Percentiles rank a stretch among this genome's conserved stretches.
Evolutionary conservation across 139 green algal species (phyloP).

Genomic region (Protoeuglena noctilucae): DNA sequence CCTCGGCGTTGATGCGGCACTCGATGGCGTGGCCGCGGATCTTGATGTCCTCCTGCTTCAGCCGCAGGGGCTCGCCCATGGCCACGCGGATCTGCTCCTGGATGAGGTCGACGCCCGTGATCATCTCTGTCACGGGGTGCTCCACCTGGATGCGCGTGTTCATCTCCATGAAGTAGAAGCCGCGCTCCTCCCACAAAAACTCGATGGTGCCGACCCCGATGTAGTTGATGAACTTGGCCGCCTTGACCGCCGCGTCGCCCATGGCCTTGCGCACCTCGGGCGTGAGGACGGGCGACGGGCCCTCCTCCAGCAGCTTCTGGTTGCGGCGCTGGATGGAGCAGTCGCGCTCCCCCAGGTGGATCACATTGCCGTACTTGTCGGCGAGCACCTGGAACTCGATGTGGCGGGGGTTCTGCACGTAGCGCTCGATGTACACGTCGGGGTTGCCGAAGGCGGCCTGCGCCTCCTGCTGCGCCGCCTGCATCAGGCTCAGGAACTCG

Average conservation of each 20-base stretch:
- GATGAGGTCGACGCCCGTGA: conserved; percentile 82
- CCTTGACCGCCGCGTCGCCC: conserved; percentile 65
- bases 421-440: conserved; percentile 84
- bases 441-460: conserved; percentile 91
- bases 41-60: conserved; percentile 72
- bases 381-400: conserved; percentile 95
- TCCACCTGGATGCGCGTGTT: conserved; percentile 94
- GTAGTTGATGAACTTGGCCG: conserved; percentile 67
- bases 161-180: conserved; percentile 98
- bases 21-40: conserved; percentile 84
- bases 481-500: conserved; percentile 70
- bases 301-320: conserved; percentile 97
- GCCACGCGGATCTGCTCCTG: conserved; percentile 81
- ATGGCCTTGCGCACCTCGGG: conserved; percentile 75
- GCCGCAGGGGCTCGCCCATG: conserved; percentile 49
- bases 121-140: conserved; percentile 89
- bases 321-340: conserved; percentile 93
- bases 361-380: conserved; percentile 86
- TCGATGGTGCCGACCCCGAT: conserved; percentile 77
- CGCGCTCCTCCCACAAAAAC: conserved; percentile 84
- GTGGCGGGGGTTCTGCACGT: conserved; percentile 77
- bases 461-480: conserved; percentile 67
- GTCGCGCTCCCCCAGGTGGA: conserved; percentile 90
- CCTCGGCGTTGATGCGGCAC: conserved; percentile 86
- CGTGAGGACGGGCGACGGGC: conserved; percentile 66